phyloP scores from a whole-genome alignment of 495 filamentous ascomycete species.

The Aspergillus conjunctus region DNA sequence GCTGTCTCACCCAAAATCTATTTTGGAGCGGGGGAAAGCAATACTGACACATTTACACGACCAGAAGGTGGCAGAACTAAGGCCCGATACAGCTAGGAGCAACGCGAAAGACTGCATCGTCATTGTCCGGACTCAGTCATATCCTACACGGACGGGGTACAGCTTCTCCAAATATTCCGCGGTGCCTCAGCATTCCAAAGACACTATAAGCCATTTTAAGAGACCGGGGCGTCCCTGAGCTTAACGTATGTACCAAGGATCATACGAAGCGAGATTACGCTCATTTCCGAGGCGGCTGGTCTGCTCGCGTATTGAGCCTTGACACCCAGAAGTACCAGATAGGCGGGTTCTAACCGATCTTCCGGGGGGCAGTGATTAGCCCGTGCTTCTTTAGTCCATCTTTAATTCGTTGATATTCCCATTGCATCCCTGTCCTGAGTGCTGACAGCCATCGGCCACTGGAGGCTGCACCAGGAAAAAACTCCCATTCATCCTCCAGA shows the following conservation, averaged over 20 bases:
- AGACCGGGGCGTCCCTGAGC: not conserved
- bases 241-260: not conserved
- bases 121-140: not conserved
- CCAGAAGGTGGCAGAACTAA: not conserved
- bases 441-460: not conserved
- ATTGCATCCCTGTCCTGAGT: no score
- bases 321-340: no score
- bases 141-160: not conserved
- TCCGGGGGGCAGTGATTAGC: not conserved
- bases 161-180: not conserved
- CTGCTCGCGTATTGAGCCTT: not conserved
- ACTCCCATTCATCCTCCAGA: not conserved
- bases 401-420: not conserved
- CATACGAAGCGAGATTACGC: not conserved
- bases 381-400: not conserved
- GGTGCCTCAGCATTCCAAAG: not conserved
- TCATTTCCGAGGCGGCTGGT: not conserved
- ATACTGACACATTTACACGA: conserved; percentile 20
- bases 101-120: not conserved
- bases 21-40: not conserved
- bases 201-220: not conserved
- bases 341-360: not conserved
- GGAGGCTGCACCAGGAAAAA: not conserved
- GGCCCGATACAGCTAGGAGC: not conserved
- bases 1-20: not conserved